phyloP scores from a whole-genome alignment of 1,139 yeast species.

The Debaryomyces sp. region DNA sequence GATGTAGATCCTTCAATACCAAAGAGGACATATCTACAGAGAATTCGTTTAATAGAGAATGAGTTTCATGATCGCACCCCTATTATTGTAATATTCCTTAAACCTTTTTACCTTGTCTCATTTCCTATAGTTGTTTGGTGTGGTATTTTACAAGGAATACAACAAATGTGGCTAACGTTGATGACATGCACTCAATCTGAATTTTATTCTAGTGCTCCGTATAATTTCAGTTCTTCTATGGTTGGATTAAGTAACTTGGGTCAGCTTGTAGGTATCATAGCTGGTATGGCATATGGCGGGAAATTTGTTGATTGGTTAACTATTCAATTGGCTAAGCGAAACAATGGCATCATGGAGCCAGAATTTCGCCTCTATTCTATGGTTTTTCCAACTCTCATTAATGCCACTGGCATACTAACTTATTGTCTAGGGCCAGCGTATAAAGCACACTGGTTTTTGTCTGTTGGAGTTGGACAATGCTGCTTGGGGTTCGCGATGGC shows the following conservation, averaged over 20 bases:
- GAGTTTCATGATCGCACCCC: constrained; percentile 44
- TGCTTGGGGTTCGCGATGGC: constrained; percentile 61
- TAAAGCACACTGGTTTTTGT: constrained; percentile 50
- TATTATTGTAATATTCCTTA: constrained; percentile 37
- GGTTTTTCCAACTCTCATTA: constrained; percentile 39
- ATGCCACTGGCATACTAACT: constrained; percentile 42
- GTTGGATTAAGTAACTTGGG: constrained; percentile 49
- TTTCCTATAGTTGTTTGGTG: constrained; percentile 66
- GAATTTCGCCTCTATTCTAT: constrained; percentile 44
- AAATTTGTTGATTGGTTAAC: constrained; percentile 45
- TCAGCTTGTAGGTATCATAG: constrained; percentile 39
- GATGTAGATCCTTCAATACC: constrained; percentile 18
- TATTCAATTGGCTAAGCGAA: constrained; percentile 33
- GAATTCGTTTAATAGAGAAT: constrained; percentile 35
- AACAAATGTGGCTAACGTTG: constrained; percentile 57
- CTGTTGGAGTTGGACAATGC: constrained; percentile 54
- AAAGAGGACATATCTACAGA: constrained; percentile 37
- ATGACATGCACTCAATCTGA: constrained; percentile 48
- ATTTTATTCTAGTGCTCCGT: constrained; percentile 39
- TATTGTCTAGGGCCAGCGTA: constrained; percentile 38
- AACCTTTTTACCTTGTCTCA: constrained; percentile 46
- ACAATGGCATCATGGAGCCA: constrained; percentile 44
- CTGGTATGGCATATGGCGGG: constrained; percentile 49
- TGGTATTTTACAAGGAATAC: constrained; percentile 64
- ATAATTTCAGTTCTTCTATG: constrained; percentile 34